Conservation (phyloP, 2,329 filamentous ascomycete genomes). For the Ophiobolus disseminans region DNA sequence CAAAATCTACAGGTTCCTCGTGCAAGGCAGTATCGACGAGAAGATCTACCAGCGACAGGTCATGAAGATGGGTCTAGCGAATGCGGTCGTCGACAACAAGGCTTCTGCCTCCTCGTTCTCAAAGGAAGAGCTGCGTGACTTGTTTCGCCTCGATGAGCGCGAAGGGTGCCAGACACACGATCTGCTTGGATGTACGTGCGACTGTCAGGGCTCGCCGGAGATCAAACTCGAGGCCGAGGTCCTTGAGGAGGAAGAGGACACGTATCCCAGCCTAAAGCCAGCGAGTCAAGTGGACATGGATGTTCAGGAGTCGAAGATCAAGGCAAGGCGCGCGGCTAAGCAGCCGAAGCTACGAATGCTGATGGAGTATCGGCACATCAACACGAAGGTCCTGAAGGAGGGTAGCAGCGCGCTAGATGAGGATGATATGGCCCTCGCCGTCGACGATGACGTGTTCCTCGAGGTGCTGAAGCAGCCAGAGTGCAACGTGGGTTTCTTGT, state of each 20-base stretch:
- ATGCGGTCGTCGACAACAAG: slow-evolving; percentile 74
- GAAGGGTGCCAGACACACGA: slow-evolving; percentile 72
- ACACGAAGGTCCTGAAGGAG: slow-evolving; percentile 43
- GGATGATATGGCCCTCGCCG: slow-evolving; percentile 41
- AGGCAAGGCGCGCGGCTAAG: slow-evolving; percentile 42
- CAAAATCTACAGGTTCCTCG: slow-evolving; percentile 72
- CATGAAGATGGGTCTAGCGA: slow-evolving; percentile 73
- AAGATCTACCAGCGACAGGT: slow-evolving; percentile 78
- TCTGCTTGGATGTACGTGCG: slow-evolving; percentile 68
- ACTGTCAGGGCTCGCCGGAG: slow-evolving; percentile 57
- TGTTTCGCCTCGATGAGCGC: slow-evolving; percentile 70
- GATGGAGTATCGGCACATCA: slow-evolving; percentile 63
- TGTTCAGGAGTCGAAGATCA: slow-evolving; percentile 53
- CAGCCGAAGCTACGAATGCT: slow-evolving; percentile 58
- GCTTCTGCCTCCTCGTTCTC: slow-evolving; percentile 67
- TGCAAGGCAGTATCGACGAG: slow-evolving; percentile 73
- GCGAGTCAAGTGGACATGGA: slow-evolving; percentile 57
- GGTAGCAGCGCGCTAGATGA: slow-evolving; percentile 20
- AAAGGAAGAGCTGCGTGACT: slow-evolving; percentile 68
- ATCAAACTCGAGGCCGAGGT: slow-evolving; percentile 13
- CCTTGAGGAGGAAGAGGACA: slow-evolving; percentile 30
- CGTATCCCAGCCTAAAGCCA: slow-evolving; percentile 39
- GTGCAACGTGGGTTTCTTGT: slow-evolving; percentile 57
- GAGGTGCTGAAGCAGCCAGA: slow-evolving; percentile 57
- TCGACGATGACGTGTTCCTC: slow-evolving; percentile 61